These are phyloP conservation scores for Camelina hispida DNA, from an alignment of 345 rosid genomes.

Conservation along the genomic window DNA sequence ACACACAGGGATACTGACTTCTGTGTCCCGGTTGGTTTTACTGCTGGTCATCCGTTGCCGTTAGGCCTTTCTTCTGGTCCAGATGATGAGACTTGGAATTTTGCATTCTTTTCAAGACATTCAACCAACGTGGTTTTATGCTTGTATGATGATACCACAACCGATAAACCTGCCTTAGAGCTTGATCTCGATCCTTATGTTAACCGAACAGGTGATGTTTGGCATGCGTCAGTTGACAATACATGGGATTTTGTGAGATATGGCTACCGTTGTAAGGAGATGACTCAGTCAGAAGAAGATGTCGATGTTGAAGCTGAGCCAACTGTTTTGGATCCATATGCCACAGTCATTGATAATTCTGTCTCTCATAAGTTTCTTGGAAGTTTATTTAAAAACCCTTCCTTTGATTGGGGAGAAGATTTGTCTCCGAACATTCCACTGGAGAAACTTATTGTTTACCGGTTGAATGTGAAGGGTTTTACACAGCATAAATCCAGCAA, in stretches of 20 bases:
- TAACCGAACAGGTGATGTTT: conserved; percentile 81
- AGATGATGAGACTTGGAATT: conserved; percentile 66
- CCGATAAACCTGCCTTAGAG: conserved; percentile 74
- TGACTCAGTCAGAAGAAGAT: conserved; percentile 41
- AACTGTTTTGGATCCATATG: conserved; percentile 82
- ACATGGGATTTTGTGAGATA: conserved; percentile 60
- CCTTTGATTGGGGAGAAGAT: conserved; percentile 86
- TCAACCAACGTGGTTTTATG: conserved; percentile 66
- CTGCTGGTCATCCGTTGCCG: conserved; percentile 70
- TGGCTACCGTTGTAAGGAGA: conserved; percentile 64
- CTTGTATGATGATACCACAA: conserved; percentile 60
- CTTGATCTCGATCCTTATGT: conserved; percentile 90
- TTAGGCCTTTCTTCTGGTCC: conserved; percentile 73
- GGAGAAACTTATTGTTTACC: conserved; percentile 72
- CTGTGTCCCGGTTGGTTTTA: conserved; percentile 84
- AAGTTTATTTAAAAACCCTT: conserved; percentile 54
- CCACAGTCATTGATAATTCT: conserved; percentile 53
- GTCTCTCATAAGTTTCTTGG: conserved; percentile 57
- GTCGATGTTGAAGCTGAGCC: conserved; percentile 42
- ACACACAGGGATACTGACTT: conserved; percentile 63
- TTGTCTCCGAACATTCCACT: conserved; percentile 58
- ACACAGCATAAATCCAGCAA: conserved; percentile 74
- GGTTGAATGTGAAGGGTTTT: conserved; percentile 73
- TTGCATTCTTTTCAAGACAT: conserved; percentile 71
- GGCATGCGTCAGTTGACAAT: conserved; percentile 77